These are phyloP conservation scores for Ophiocordyceps polyrhachis-furcata DNA, from an alignment of 2,329 filamentous ascomycete species.

Conservation along the genomic window DNA sequence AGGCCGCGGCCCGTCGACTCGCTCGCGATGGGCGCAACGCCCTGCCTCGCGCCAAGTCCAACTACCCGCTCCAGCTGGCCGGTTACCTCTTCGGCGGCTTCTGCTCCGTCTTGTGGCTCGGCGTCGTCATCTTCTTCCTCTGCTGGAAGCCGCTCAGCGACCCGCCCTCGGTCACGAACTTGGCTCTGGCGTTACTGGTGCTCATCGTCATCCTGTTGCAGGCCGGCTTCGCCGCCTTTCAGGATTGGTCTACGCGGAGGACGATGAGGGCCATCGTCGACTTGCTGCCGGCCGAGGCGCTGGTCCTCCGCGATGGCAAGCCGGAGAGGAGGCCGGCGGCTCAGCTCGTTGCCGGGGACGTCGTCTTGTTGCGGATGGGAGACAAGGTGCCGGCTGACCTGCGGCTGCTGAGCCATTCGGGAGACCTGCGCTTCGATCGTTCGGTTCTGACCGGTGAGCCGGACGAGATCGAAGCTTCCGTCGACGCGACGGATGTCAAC, in stretches of 20 bases:
- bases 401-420: slow-evolving; percentile 21
- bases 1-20: slow-evolving; percentile 14
- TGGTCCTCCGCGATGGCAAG: slow-evolving; percentile 25
- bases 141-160: slow-evolving; percentile 27
- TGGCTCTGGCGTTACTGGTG: slow-evolving; percentile 25
- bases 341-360: slow-evolving; percentile 26
- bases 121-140: slow-evolving; percentile 27
- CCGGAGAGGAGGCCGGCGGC: slow-evolving; percentile 18
- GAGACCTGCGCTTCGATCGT: slow-evolving; percentile 22
- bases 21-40: slow-evolving; percentile 22
- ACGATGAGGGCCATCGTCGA: slow-evolving; percentile 28
- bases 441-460: slow-evolving; percentile 23
- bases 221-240: slow-evolving; percentile 25
- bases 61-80: slow-evolving; percentile 22
- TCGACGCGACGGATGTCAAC: slow-evolving; percentile 20
- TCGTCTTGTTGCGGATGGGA: slow-evolving; percentile 25
- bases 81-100: slow-evolving; percentile 27
- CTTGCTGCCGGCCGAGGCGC: slow-evolving; percentile 22
- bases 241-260: slow-evolving; percentile 26
- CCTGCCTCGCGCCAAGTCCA: slow-evolving; percentile 21
- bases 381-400: slow-evolving; percentile 30
- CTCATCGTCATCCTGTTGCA: slow-evolving; percentile 28
- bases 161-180: slow-evolving; percentile 22
- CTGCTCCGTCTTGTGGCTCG: slow-evolving; percentile 27
- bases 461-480: slow-evolving; percentile 20